Evolutionary conservation across 2,329 filamentous ascomycete genomes (phyloP), one percentile per base, ranked within the genome.

Genomic region (Aspergillus ochraceus): DNA sequence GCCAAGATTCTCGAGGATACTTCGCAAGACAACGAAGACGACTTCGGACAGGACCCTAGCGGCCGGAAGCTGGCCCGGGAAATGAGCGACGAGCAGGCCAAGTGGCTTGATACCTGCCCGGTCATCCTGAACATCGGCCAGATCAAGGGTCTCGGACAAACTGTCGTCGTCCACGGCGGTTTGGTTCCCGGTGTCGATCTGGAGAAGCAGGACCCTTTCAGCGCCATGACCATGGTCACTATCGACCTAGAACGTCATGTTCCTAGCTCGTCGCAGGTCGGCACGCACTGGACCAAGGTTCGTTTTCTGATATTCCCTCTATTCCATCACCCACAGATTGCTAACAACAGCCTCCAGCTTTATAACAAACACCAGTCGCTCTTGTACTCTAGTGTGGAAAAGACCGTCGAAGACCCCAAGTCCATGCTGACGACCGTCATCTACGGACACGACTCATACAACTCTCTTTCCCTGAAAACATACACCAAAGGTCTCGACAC

Each of bases 201-300:
- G 14, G 81, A 88, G 50, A 80, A 84, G 54, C 94, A 89, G 68
- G 86, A 97, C 74, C 89, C 92, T 0, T 88, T 86, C 74, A 88
- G 89, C 54, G 90, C 90, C 46, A 97, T 97, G 92, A 95, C 92
- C 71, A 96, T 99, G 91, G 87, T 92, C 58, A 90, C 88, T 6
- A 84, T 97, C 56, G 82, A 90, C 66, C 82, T 87, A 19, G 77
- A 81, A 11, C 87, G 85, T 11, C 83, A 86, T 60, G 77, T 85
- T 12, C 87, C 86, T 4, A 85, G 79, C 55, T 78, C 79, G 63
- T 80, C 68, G 62, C 76, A 67, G 55, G 76, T 72, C 5, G 89
- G 88, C 54, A 81, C 84, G 36, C 83, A 84, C 14, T 96, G 91
- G 91, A 82, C 86, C 54, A 84, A 88, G 67, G 77, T 82, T 64